Conservation (phyloP, 2,329 filamentous ascomycete genomes). For the Pseudogymnoascus sp. region DNA sequence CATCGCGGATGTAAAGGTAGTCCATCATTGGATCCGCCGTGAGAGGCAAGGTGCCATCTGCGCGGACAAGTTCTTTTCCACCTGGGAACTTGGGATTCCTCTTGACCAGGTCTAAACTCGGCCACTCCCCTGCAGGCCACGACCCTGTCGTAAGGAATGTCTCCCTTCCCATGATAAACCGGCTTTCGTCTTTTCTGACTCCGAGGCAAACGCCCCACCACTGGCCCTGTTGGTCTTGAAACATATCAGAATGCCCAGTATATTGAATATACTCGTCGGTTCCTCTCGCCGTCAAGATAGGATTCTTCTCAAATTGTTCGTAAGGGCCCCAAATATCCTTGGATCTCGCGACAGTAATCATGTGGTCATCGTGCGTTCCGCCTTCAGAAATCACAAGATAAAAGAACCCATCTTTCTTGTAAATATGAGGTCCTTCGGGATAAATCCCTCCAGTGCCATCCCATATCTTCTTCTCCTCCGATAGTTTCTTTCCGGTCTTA, state of each 20-base stretch:
- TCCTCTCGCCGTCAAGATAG: conserved; percentile 35
- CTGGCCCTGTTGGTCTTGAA: conserved; percentile 32
- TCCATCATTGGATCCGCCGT: conserved; percentile 13
- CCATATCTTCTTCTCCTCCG: background rate
- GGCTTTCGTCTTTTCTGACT: conserved; percentile 17
- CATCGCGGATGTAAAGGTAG: conserved; percentile 25
- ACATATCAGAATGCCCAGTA: conserved; percentile 39
- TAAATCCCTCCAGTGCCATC: background rate
- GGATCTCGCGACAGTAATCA: conserved; percentile 27
- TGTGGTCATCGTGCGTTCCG: conserved; percentile 26
- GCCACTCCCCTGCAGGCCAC: conserved; percentile 27
- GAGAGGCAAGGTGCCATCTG: background rate
- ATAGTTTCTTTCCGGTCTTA: background rate
- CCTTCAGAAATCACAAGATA: conserved; percentile 21
- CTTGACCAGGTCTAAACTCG: conserved; percentile 15
- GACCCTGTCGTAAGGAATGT: conserved; percentile 26
- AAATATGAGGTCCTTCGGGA: conserved; percentile 27
- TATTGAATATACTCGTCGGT: conserved; percentile 32
- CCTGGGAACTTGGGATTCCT: background rate
- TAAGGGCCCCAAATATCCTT: conserved; percentile 32
- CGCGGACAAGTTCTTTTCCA: background rate
- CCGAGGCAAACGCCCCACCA: conserved; percentile 18
- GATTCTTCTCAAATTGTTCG: conserved; percentile 33
- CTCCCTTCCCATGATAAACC: conserved; percentile 29
- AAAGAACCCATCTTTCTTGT: conserved; percentile 27